phyloP scores from a whole-genome alignment of 192 early-diverging fungal species.

The Pilaira anomala region DNA sequence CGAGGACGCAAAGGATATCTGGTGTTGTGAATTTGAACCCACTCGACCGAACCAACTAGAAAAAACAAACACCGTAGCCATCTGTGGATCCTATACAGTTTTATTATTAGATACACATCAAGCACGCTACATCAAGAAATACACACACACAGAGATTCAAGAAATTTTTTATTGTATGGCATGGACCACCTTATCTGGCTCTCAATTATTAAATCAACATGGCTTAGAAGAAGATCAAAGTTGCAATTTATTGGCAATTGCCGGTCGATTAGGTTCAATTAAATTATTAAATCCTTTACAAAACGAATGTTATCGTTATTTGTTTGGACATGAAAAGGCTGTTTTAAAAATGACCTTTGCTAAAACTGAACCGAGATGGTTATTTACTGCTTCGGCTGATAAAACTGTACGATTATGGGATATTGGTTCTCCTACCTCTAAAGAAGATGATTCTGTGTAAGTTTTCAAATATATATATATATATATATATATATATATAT shows the following conservation, averaged over 20 bases:
- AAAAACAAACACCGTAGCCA: constrained; percentile 35
- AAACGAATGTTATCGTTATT: constrained; percentile 44
- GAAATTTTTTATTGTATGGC: constrained; percentile 48
- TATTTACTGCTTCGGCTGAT: constrained; percentile 42
- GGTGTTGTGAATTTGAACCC: constrained; percentile 46
- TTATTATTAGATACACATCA: constrained; percentile 42
- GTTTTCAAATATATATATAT: background rate
- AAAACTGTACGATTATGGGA: constrained; percentile 47
- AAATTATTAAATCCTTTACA: constrained; percentile 46
- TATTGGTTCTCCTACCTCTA: constrained; percentile 39
- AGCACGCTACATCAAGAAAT: constrained; percentile 42
- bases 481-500: background rate
- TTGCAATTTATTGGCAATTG: constrained; percentile 41
- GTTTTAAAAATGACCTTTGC: constrained; percentile 42
- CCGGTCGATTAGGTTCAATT: constrained; percentile 46
- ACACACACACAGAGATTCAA: constrained; percentile 42
- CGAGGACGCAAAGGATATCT: constrained; percentile 33
- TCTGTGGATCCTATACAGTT: constrained; percentile 43
- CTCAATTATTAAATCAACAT: background rate
- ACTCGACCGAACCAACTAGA: background rate
- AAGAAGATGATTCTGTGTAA: constrained; percentile 33
- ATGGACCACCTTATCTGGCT: constrained; percentile 41
- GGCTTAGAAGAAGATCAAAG: background rate
- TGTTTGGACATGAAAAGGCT: constrained; percentile 41
- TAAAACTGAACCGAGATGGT: constrained; percentile 40